Evolutionary conservation across 257 asterid species (phyloP).

Genomic region (Solanum chiquidenum): DNA sequence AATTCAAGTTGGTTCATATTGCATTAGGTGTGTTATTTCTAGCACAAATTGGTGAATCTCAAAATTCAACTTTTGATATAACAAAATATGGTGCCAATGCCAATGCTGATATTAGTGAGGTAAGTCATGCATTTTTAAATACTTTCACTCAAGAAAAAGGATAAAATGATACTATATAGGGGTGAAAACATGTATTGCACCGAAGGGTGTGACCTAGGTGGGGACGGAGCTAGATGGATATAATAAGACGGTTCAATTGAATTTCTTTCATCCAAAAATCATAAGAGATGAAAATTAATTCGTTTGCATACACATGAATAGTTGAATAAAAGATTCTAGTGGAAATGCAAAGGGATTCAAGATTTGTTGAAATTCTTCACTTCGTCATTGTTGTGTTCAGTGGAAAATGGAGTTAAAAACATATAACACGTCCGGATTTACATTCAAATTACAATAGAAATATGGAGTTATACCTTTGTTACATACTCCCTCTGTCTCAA

Average conservation of each 20-base stretch:
- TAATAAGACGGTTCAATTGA: neutral
- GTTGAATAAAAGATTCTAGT: neutral
- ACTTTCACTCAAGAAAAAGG: neutral
- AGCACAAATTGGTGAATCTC: neutral
- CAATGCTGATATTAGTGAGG: neutral
- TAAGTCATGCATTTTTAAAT: neutral
- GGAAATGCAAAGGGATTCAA: neutral
- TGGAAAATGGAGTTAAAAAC: neutral
- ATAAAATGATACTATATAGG: neutral
- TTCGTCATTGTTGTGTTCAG: neutral
- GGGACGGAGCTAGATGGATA: neutral
- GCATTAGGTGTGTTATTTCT: neutral
- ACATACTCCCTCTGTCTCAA: no score
- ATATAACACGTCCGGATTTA: neutral
- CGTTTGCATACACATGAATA: neutral
- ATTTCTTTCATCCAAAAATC: neutral
- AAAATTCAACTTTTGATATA: neutral
- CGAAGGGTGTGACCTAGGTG: neutral
- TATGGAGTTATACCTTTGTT: neutral
- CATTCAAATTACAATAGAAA: neutral
- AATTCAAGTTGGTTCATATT: neutral
- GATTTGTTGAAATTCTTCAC: neutral
- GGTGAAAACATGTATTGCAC: neutral
- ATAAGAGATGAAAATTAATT: neutral
- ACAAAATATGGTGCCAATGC: constrained; percentile 4